phyloP scores from a whole-genome alignment of 106 monocot genomes.

The Allium cepa region DNA sequence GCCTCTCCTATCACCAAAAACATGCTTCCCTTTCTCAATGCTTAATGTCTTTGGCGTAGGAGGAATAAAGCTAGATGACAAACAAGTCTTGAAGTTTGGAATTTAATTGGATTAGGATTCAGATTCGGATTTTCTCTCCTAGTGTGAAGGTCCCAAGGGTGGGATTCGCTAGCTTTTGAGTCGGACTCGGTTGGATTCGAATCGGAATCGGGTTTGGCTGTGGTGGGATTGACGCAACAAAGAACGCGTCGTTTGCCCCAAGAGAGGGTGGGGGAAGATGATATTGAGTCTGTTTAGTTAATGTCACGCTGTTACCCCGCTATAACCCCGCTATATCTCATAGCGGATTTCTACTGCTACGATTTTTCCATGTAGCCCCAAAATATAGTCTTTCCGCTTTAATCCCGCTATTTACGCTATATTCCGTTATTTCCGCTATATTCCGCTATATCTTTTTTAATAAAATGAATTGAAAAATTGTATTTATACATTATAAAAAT shows the following conservation, averaged over 20 bases:
- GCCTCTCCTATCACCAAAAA: too few species aligned
- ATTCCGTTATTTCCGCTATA: too few species aligned
- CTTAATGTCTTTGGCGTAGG: neutral
- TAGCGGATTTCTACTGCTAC: too few species aligned
- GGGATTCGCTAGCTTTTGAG: neutral
- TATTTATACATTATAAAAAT: too few species aligned
- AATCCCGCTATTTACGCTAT: too few species aligned
- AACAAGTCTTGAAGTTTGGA: neutral
- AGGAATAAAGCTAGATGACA: neutral
- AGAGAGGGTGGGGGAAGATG: conserved; percentile 10
- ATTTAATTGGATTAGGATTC: neutral
- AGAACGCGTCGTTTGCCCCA: conserved; percentile 19
- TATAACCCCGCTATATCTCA: too few species aligned
- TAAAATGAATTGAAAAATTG: too few species aligned
- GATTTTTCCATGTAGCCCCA: too few species aligned
- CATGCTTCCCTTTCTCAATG: neutral
- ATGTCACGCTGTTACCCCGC: too few species aligned
- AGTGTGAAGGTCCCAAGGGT: conserved; percentile 15
- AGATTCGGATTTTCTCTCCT: conserved; percentile 13
- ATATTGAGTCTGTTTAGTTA: too few species aligned
- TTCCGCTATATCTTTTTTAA: too few species aligned
- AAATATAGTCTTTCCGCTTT: too few species aligned
- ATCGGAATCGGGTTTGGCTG: neutral
- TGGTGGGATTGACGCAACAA: conserved; percentile 13
- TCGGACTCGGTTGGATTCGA: conserved; percentile 10